Conservation (phyloP, 2,329 filamentous ascomycete genomes). For the Xylariaceae sp. region DNA sequence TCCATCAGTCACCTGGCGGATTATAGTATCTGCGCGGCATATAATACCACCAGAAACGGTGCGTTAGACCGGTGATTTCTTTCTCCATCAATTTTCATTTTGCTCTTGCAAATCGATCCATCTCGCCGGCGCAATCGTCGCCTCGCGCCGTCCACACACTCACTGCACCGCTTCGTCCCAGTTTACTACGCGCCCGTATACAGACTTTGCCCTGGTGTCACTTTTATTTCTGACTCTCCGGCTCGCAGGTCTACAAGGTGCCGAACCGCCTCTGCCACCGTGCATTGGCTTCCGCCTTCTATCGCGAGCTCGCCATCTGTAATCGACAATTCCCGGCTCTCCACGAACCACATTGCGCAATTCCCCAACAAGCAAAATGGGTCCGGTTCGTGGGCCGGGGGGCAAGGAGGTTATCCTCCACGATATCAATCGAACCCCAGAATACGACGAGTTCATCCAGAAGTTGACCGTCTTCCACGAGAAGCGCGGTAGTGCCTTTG, state of each 20-base stretch:
- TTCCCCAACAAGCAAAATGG: constrained; percentile 25
- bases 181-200: not conserved
- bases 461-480: constrained; percentile 69
- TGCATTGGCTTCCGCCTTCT: constrained; percentile 11
- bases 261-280: constrained; percentile 6
- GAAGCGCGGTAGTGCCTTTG: constrained; percentile 72
- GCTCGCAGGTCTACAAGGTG: constrained; percentile 4
- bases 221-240: not conserved
- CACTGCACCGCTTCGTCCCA: not conserved
- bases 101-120: not conserved
- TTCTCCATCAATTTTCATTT: not conserved
- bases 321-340: not conserved
- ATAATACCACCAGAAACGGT: not conserved
- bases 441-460: constrained; percentile 75
- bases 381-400: constrained; percentile 27
- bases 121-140: not conserved
- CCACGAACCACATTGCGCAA: constrained; percentile 7
- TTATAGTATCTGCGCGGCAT: not conserved
- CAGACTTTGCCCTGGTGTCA: not conserved
- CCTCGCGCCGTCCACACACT: not conserved
- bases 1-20: not conserved
- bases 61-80: not conserved
- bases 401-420: constrained; percentile 31
- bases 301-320: not conserved
- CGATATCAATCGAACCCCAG: constrained; percentile 55